A percentile compares a stretch with the other conserved stretches of the same genome.
Evolutionary conservation across 2,329 filamentous ascomycete genomes (phyloP).

Genomic region (Pestalotiopsis sp.): DNA sequence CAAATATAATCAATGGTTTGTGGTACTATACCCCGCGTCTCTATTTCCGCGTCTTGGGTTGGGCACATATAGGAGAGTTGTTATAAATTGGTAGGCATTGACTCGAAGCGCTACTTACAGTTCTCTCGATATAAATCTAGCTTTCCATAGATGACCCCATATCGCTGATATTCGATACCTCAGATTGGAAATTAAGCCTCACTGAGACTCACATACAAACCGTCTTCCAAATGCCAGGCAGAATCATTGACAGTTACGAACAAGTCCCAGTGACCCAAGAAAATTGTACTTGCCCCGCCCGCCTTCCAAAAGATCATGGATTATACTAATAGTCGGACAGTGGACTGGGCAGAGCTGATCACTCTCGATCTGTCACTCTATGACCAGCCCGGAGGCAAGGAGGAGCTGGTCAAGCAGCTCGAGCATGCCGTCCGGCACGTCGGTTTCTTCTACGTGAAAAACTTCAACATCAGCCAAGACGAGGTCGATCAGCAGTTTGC

Average conservation of each 20-base stretch:
- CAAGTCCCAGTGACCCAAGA: constrained; percentile 30
- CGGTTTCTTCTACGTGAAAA: constrained; percentile 63
- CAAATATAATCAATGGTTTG: background rate
- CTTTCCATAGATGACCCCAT: background rate
- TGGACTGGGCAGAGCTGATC: constrained; percentile 30
- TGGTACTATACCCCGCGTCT: background rate
- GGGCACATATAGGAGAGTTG: constrained; percentile 13
- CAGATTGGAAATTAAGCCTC: background rate
- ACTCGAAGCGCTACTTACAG: too few species aligned
- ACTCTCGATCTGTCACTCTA: constrained; percentile 33
- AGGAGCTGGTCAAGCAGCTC: constrained; percentile 33
- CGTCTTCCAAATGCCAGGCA: constrained; percentile 24
- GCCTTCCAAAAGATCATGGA: background rate
- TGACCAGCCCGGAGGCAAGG: constrained; percentile 32
- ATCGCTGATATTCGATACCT: background rate
- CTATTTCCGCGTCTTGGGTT: background rate
- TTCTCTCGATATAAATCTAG: too few species aligned
- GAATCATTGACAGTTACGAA: constrained; percentile 27
- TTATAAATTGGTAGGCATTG: too few species aligned
- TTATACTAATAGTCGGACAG: constrained; percentile 10
- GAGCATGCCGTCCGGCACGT: constrained; percentile 30
- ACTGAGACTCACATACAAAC: background rate
- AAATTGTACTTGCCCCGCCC: constrained; percentile 20
- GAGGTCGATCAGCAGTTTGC: constrained; percentile 61
- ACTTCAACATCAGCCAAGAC: constrained; percentile 60